Percentiles rank a stretch among this genome's conserved stretches.
Conservation (phyloP, 2,329 filamentous ascomycete species). For the Colletotrichum chlorophyti region DNA sequence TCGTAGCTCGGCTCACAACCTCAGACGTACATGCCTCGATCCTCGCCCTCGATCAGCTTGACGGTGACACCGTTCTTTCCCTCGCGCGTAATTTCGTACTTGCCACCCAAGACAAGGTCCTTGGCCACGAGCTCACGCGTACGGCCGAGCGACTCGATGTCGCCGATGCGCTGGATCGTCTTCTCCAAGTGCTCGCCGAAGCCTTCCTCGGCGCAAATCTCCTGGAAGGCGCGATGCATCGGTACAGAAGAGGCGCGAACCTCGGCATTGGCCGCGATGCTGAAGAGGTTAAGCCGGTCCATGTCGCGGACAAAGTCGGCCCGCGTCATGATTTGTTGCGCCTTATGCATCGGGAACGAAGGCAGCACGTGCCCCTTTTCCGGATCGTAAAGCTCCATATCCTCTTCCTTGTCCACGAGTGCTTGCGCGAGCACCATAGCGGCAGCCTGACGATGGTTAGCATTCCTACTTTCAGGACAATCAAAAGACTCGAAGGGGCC, state of each 20-base stretch:
- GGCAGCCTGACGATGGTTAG: conserved; percentile 64
- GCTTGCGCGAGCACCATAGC: conserved; percentile 93
- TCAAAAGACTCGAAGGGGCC: no score
- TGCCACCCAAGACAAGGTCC: conserved; percentile 85
- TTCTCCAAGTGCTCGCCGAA: conserved; percentile 60
- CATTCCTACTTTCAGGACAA: no score
- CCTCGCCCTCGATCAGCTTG: conserved; percentile 50
- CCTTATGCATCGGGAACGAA: conserved; percentile 71
- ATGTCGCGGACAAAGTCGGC: conserved; percentile 93
- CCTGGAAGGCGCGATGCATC: conserved; percentile 91
- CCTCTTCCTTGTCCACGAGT: conserved; percentile 81
- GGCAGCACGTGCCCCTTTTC: conserved; percentile 27
- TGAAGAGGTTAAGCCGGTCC: conserved; percentile 94
- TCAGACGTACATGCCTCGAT: conserved; percentile 30
- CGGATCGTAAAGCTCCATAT: conserved; percentile 44
- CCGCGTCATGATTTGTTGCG: conserved; percentile 92
- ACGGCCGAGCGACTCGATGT: conserved; percentile 90
- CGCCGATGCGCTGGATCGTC: conserved; percentile 74
- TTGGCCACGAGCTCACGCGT: conserved; percentile 97
- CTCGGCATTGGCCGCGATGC: conserved; percentile 84
- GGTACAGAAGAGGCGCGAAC: conserved; percentile 94
- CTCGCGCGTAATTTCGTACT: conserved; percentile 69
- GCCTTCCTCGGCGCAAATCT: conserved; percentile 73
- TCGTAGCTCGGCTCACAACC: not conserved
- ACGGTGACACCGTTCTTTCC: conserved; percentile 48